Conservation (phyloP, 441 rosid species). For the Arabidopsis hybrid region DNA sequence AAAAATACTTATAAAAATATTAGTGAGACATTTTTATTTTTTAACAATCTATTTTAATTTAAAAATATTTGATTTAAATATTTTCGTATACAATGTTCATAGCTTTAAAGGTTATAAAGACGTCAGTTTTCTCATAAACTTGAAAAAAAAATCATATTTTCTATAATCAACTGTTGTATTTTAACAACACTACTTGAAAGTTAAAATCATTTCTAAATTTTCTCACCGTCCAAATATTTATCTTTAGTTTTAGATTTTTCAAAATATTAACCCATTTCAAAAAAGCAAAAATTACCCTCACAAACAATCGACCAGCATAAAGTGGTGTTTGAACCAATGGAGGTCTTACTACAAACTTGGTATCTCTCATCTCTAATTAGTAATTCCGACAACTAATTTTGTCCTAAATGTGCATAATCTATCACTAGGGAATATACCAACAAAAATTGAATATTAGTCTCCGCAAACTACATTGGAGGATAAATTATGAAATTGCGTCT, state of each 20-base stretch:
- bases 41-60: neutral
- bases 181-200: too few relatives aligned
- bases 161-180: neutral
- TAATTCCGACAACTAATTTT: neutral
- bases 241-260: neutral
- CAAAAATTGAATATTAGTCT: too few relatives aligned
- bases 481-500: neutral
- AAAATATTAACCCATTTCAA: neutral
- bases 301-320: neutral
- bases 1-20: neutral
- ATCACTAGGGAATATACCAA: neutral
- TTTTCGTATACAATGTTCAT: neutral
- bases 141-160: neutral
- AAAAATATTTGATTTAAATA: neutral
- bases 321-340: neutral
- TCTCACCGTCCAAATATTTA: neutral
- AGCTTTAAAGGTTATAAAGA: neutral
- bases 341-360: neutral
- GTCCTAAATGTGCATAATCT: neutral
- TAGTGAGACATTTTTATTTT: neutral
- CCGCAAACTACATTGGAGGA: too few relatives aligned
- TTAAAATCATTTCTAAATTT: neutral
- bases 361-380: too few relatives aligned
- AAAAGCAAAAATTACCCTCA: too few relatives aligned
- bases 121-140: too few relatives aligned